Evolutionary conservation across 2,329 filamentous ascomycete genomes (phyloP).

Genomic region (Lachnellula hyalina): DNA sequence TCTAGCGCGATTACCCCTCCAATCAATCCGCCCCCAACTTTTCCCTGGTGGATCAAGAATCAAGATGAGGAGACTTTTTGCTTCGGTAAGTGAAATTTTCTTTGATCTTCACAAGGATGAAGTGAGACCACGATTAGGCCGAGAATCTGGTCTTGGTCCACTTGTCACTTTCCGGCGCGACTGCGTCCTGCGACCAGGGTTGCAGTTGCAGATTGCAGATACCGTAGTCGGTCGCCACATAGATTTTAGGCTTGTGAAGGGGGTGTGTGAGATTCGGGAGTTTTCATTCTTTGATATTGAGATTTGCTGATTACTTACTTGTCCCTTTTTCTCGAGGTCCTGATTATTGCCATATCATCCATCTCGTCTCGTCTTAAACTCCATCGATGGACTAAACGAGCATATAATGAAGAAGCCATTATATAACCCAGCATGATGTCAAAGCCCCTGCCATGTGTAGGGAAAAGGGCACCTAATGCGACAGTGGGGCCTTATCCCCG

Average conservation of each 20-base stretch:
- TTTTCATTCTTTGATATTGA: too few species aligned
- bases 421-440: neutral
- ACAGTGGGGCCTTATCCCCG: neutral
- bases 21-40: neutral
- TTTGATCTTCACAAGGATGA: slow-evolving; percentile 14
- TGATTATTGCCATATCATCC: neutral
- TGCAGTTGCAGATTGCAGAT: neutral
- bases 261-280: too few species aligned
- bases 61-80: too few species aligned
- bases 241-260: neutral
- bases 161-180: neutral
- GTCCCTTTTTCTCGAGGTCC: neutral
- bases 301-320: too few species aligned
- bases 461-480: neutral
- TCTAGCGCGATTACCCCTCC: neutral
- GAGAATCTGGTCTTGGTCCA: slow-evolving; percentile 11
- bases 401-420: too few species aligned
- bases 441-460: neutral
- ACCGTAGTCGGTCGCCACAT: neutral
- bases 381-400: neutral
- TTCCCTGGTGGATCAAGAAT: neutral
- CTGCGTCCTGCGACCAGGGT: neutral
- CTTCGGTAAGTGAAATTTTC: neutral
- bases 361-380: neutral
- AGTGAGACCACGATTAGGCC: slow-evolving; percentile 16